Evolutionary conservation across 2,329 filamentous ascomycete genomes (phyloP), one percentile per base, ranked within the genome.

Genomic region (Emergomyces orientalis): DNA sequence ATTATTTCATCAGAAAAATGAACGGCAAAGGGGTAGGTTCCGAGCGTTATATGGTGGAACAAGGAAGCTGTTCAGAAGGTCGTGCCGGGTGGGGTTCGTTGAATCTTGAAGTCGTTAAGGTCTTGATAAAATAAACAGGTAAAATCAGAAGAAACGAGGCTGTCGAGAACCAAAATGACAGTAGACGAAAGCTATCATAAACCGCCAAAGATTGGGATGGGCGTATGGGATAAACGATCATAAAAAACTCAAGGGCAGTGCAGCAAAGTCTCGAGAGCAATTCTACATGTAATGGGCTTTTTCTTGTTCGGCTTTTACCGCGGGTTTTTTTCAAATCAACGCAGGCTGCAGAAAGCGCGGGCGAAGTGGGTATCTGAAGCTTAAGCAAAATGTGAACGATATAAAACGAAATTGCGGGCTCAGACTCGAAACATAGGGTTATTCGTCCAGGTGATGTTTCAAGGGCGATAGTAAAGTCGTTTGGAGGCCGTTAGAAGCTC

Each of bases 71-170:
- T 14, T 59, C 32, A 62, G 37, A 63, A 32, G 11, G 47, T 39
- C 56, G 32, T 62, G 54, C 27, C 41, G 32, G 54, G 14, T 39
- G 47, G 22, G 57, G 8, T 64, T 73, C 72, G 72, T 74, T 66
- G 69, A 68, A 64, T 66, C 65, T 73, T 71, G 72, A 73, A 69
- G 70, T 66, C 67, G 69, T 70, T 67, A 69, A 69, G 70, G 66
- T 68, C 67, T 69, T 56, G 22, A 61, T 65, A 65, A 62, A 66
- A 65, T 57, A 65, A 51, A 51, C n/a, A 13, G 27, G 47, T 61
- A 63, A 64, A 65, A 62, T 63, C 64, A 67, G 55, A 66, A 63
- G 62, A 49, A 62, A 61, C 67, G 63, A 65, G 65, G 63, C 63
- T 67, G 68, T 67, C 64, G 62, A 66, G 65, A 49, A 59, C 61